Evolutionary conservation across 164 flowering plant genomes (phyloP).

Genomic region (Kalanchoe fedtschenkoi): DNA sequence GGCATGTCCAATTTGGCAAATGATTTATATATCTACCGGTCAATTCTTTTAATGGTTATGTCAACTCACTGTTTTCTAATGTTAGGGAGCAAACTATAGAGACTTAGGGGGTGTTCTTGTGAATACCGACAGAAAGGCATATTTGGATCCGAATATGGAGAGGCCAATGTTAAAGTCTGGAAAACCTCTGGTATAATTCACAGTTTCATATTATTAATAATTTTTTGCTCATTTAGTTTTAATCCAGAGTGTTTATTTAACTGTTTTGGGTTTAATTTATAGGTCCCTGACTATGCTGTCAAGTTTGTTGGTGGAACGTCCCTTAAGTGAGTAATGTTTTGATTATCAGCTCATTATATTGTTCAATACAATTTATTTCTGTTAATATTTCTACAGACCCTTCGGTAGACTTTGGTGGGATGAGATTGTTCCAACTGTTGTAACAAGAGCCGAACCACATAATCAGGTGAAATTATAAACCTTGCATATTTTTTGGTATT

Average conservation of each 20-base stretch:
- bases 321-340: conserved; percentile 52
- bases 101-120: conserved; percentile 64
- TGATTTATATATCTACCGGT: background rate
- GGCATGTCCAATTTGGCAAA: conserved; percentile 20
- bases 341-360: background rate
- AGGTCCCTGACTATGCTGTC: conserved; percentile 90
- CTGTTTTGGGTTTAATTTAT: background rate
- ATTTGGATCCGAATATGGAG: conserved; percentile 38
- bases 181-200: conserved; percentile 55
- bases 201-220: background rate
- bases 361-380: background rate
- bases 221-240: background rate
- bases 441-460: conserved; percentile 85
- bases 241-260: too few relatives aligned
- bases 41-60: background rate
- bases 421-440: conserved; percentile 77
- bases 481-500: background rate
- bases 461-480: conserved; percentile 44
- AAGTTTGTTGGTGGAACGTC: conserved; percentile 49
- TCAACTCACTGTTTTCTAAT: background rate
- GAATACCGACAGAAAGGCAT: conserved; percentile 26
- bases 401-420: conserved; percentile 86
- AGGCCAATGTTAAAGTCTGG: conserved; percentile 40
- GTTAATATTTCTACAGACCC: conserved; percentile 36
- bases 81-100: conserved; percentile 74